Percentiles rank a stretch among this genome's conserved stretches.
These are phyloP conservation scores for Aspergillus hancockii DNA, from an alignment of 495 filamentous ascomycete genomes.

Conservation along the genomic window DNA sequence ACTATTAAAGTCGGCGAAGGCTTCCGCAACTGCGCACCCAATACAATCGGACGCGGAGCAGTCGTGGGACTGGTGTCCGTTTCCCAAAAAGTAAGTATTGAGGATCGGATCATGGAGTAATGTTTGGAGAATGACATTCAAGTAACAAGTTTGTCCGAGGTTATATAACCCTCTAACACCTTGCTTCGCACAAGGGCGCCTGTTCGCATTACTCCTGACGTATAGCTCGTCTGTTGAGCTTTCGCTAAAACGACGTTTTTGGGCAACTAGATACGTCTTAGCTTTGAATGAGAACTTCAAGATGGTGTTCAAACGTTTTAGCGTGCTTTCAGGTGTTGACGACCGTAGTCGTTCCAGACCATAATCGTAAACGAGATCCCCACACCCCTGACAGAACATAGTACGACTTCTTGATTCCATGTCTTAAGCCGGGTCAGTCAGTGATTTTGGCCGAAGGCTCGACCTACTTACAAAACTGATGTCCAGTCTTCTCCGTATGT, in stretches of 20 bases:
- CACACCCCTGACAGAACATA: conserved; percentile 80
- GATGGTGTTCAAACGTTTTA: conserved; percentile 22
- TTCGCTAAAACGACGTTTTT: conserved; percentile 29
- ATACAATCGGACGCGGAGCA: conserved; percentile 72
- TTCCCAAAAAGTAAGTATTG: conserved; percentile 80
- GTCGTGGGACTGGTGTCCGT: conserved; percentile 72
- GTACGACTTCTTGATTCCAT: conserved; percentile 78
- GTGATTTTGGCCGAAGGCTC: background rate
- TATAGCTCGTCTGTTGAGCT: conserved; percentile 42
- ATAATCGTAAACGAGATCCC: conserved; percentile 86
- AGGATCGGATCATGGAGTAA: conserved; percentile 87
- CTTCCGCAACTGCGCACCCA: conserved; percentile 85
- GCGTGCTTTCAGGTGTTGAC: conserved; percentile 28
- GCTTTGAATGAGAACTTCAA: background rate
- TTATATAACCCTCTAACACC: conserved; percentile 87
- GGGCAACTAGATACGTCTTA: conserved; percentile 19
- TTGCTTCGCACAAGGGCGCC: conserved; percentile 47
- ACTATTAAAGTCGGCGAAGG: conserved; percentile 87
- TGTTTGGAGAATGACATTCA: conserved; percentile 86
- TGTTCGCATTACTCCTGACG: conserved; percentile 44
- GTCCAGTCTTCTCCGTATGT: conserved; percentile 44
- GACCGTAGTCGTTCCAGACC: conserved; percentile 68
- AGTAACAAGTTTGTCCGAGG: conserved; percentile 90
- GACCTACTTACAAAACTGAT: conserved; percentile 42
- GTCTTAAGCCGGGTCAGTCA: conserved; percentile 51